Conservation (phyloP, 2,329 filamentous ascomycete species). For the Ustilaginoidea virens region DNA sequence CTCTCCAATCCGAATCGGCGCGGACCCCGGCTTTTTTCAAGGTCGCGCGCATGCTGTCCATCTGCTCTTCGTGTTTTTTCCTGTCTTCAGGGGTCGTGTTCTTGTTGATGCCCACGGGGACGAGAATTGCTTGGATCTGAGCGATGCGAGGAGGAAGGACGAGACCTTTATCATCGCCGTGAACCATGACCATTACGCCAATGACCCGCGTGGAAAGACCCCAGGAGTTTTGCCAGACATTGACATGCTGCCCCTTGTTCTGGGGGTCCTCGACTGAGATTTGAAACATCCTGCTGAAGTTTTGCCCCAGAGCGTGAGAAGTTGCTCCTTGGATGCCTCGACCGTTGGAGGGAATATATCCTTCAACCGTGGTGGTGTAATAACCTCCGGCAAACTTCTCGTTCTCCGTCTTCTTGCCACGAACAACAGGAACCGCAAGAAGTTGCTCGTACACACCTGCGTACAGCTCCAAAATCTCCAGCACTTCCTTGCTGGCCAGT, state of each 20-base stretch:
- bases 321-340: conserved; percentile 94
- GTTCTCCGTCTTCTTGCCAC: conserved; percentile 88
- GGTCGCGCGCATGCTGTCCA: conserved; percentile 53
- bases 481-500: conserved; percentile 68
- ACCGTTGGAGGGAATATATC: conserved; percentile 89
- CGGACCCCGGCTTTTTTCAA: conserved; percentile 64
- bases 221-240: conserved; percentile 99
- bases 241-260: conserved; percentile 62
- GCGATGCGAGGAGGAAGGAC: conserved; percentile 85
- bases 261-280: conserved; percentile 90
- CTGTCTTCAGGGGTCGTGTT: conserved; percentile 72
- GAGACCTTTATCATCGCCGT: conserved; percentile 89
- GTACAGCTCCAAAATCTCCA: conserved; percentile 88
- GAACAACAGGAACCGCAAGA: conserved; percentile 86
- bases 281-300: conserved; percentile 98
- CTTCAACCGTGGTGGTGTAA: conserved; percentile 94
- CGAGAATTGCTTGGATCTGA: conserved; percentile 70
- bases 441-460: conserved; percentile 85
- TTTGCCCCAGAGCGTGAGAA: conserved; percentile 88
- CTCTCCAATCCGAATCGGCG: conserved; percentile 67
- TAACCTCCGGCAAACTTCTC: conserved; percentile 96
- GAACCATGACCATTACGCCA: conserved; percentile 97
- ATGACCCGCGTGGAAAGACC: conserved; percentile 93
- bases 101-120: conserved; percentile 86
- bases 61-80: conserved; percentile 57